These are phyloP conservation scores for Mycena filopes DNA, from an alignment of 768 basidiomycete genomes.

Conservation along the genomic window DNA sequence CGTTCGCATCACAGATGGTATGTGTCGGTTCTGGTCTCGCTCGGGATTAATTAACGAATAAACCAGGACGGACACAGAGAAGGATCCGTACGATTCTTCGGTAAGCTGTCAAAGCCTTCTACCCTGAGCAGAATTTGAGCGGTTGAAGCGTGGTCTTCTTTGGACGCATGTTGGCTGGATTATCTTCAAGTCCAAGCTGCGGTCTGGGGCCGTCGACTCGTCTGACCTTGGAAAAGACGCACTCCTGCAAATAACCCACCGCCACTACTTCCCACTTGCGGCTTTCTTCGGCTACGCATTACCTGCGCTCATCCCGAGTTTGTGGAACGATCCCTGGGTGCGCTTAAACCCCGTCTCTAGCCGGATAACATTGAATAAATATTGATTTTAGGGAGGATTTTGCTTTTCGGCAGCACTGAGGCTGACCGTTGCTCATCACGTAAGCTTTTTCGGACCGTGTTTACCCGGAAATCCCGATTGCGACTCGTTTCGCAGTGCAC, in stretches of 20 bases:
- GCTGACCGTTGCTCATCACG: constrained; percentile 83
- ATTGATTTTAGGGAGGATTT: constrained; percentile 72
- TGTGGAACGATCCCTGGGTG: constrained; percentile 67
- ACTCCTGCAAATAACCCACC: constrained; percentile 83
- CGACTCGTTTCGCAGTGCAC: constrained; percentile 64
- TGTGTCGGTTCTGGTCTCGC: constrained; percentile 23
- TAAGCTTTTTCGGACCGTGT: constrained; percentile 51
- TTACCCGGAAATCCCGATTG: neutral
- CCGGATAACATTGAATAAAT: neutral
- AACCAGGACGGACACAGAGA: constrained; percentile 76
- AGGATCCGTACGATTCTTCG: constrained; percentile 84
- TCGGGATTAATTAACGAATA: constrained; percentile 16
- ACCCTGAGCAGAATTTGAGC: neutral
- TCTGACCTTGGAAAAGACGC: constrained; percentile 77
- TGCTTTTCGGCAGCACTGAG: constrained; percentile 80
- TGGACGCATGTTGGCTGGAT: constrained; percentile 91
- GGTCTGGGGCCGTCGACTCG: constrained; percentile 76
- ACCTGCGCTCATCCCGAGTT: constrained; percentile 75
- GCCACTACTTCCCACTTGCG: constrained; percentile 72
- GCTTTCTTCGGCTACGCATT: constrained; percentile 76
- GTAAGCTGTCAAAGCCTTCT: constrained; percentile 11
- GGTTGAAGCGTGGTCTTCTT: constrained; percentile 67
- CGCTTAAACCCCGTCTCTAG: constrained; percentile 10
- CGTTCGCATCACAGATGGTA: constrained; percentile 82
- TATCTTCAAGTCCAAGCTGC: constrained; percentile 77